phyloP scores from a whole-genome alignment of 2,329 filamentous ascomycete genomes.

The Trichophyton simii region DNA sequence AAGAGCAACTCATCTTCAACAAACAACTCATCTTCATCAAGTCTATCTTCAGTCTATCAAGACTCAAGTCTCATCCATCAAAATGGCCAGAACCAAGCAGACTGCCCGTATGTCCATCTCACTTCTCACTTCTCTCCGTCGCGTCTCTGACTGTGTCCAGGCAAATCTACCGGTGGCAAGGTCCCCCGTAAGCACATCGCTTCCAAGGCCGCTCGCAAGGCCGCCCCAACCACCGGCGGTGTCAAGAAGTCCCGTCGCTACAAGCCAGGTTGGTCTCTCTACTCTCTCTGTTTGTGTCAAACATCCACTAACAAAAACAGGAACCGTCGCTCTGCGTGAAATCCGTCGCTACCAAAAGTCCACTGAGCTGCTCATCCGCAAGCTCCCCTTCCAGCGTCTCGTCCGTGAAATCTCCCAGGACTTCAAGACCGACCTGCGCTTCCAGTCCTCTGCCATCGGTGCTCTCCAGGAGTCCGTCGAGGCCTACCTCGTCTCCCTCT shows the following conservation, averaged over 20 bases:
- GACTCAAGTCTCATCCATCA: slow-evolving; percentile 16
- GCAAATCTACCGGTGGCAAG: slow-evolving; percentile 65
- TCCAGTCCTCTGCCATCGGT: slow-evolving; percentile 96
- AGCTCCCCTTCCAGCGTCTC: slow-evolving; percentile 94
- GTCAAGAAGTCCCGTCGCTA: slow-evolving; percentile 91
- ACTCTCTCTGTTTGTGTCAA: background rate
- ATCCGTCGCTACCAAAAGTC: slow-evolving; percentile 98
- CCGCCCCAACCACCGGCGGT: slow-evolving; percentile 88
- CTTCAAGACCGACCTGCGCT: slow-evolving; percentile 89
- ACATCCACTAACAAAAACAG: slow-evolving; percentile 26
- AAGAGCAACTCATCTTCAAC: slow-evolving; percentile 5
- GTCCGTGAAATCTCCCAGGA: slow-evolving; percentile 95
- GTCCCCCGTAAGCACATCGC: slow-evolving; percentile 88
- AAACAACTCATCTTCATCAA: slow-evolving; percentile 17
- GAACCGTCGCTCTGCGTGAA: slow-evolving; percentile 94
- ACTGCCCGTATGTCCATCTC: slow-evolving; percentile 36
- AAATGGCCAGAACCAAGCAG: slow-evolving; percentile 43
- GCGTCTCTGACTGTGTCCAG: slow-evolving; percentile 25
- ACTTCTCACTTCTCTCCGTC: slow-evolving; percentile 11
- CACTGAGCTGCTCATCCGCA: slow-evolving; percentile 89
- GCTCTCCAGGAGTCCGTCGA: slow-evolving; percentile 97
- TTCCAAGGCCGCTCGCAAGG: slow-evolving; percentile 98
- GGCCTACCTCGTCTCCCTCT: slow-evolving; percentile 95
- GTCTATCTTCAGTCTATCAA: slow-evolving; percentile 9
- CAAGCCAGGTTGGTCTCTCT: slow-evolving; percentile 54